phyloP scores from a whole-genome alignment of 2,329 filamentous ascomycete species.

The Calonectria pteridis region DNA sequence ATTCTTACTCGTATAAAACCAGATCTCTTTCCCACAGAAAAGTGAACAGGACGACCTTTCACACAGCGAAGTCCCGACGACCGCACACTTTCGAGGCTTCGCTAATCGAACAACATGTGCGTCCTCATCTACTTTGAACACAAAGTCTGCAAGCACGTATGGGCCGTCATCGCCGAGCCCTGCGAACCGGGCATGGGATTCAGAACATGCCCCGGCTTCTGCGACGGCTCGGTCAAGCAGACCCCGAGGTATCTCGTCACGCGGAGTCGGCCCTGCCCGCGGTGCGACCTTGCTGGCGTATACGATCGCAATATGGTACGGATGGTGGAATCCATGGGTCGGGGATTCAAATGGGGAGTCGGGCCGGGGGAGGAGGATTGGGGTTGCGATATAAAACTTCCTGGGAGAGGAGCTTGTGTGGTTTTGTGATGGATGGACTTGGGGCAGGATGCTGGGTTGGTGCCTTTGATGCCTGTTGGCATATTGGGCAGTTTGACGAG shows the following conservation, averaged over 20 bases:
- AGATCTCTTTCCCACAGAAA: background rate
- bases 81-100: too few relatives aligned
- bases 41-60: background rate
- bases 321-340: constrained; percentile 58
- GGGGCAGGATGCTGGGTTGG: background rate
- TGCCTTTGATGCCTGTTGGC: background rate
- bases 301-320: constrained; percentile 64
- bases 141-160: constrained; percentile 64
- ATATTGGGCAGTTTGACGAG: background rate
- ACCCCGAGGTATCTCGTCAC: constrained; percentile 52
- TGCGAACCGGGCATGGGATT: constrained; percentile 66
- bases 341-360: constrained; percentile 61
- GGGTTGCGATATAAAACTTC: constrained; percentile 51
- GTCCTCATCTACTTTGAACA: constrained; percentile 61
- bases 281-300: constrained; percentile 52
- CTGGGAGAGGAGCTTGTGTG: constrained; percentile 42
- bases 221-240: constrained; percentile 53
- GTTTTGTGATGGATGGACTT: constrained; percentile 45
- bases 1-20: background rate
- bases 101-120: constrained; percentile 56
- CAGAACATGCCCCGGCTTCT: constrained; percentile 59
- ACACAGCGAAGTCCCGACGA: too few relatives aligned
- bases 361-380: constrained; percentile 57
- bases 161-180: constrained; percentile 60
- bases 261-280: constrained; percentile 54